Evolutionary conservation across 1,139 yeast genomes (phyloP).

Genomic region (Dujonia santamariae): DNA sequence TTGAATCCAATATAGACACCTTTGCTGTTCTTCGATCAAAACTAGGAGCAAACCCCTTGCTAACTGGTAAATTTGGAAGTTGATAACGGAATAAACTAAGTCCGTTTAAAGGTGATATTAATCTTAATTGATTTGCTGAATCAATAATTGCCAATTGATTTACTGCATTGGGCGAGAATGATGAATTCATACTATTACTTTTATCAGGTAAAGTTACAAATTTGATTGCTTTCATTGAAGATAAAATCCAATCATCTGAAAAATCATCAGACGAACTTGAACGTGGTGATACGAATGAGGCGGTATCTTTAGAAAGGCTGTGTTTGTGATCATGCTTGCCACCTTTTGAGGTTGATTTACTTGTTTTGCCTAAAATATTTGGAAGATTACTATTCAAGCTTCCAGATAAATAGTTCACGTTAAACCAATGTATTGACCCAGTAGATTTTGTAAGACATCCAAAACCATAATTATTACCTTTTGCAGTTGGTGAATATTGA

Average conservation of each 20-base stretch:
- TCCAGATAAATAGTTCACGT: conserved; percentile 38
- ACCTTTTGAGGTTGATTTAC: not conserved
- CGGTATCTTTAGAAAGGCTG: no score
- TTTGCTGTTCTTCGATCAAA: not conserved
- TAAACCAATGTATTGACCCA: conserved; percentile 68
- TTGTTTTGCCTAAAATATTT: conserved; percentile 16
- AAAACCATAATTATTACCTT: conserved; percentile 41
- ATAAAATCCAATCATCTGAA: conserved; percentile 40
- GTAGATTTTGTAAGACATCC: conserved; percentile 54
- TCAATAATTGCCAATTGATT: conserved; percentile 40
- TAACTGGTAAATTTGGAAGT: conserved; percentile 29
- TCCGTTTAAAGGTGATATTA: conserved; percentile 46
- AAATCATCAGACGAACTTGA: conserved; percentile 16
- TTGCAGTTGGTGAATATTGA: conserved; percentile 8
- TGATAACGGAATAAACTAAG: conserved; percentile 41
- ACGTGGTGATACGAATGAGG: not conserved
- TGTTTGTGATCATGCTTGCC: no score
- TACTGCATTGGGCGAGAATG: conserved; percentile 7
- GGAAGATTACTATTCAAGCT: conserved; percentile 28
- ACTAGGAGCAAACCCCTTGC: conserved; percentile 1
- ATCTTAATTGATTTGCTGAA: conserved; percentile 32
- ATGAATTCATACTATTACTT: conserved; percentile 14
- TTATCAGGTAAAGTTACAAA: conserved; percentile 30
- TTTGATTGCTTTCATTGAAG: conserved; percentile 30
- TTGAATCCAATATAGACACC: conserved; percentile 1